Base-by-base conservation (phyloP, 176 grass and related monocot genomes). In the Avena eriantha region DNA sequence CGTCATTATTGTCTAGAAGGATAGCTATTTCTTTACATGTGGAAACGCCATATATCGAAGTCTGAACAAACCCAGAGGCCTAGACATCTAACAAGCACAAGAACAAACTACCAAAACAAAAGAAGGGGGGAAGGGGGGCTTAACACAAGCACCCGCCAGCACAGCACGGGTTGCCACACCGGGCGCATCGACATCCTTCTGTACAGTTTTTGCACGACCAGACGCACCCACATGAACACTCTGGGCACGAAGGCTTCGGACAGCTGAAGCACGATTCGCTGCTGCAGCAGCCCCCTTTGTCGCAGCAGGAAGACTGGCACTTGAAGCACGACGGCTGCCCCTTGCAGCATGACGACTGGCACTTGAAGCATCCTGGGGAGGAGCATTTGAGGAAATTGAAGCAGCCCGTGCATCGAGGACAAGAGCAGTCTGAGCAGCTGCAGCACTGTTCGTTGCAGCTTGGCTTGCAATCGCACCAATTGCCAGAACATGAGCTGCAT, bases 201-300 rank as follows among this genome's bases (percentile, higher is more conserved):
- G 49, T 82, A 58, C 90, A 88, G 51, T 73, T 92, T 9, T 87
- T 81, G 70, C 97, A 96, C 1, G 97, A 96, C 86, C 94, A 99
- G 53, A 83, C 89, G 88, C 94, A 99, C 19, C 94, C 94, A 83
- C 94, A 99, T 0, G 97, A 99, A 36, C 92, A 94, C 73, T 91
- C 94, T 1, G 94, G 94, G 45, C 92, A 96, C 58, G 92, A 77
- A 41, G 88, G 79, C 45, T 67, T 73, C 51, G 84, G 70, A 51
- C 70, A 56, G 26, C 39, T 45, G 73, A 80, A 31, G 50, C 86
- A 79, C 45, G 83, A 77, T 29, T 78, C 86, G 23, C 73, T 80
- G 73, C 67, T 57, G 23, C 90, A 73, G 78, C 83, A 86, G 14
- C 69, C 8, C 15, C 82, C 63, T 48, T 75, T 51, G 46, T 85